Percentiles rank a stretch among this genome's conserved stretches.
Conservation (phyloP, 2,329 filamentous ascomycete genomes). For the Hypoxylon sp. region DNA sequence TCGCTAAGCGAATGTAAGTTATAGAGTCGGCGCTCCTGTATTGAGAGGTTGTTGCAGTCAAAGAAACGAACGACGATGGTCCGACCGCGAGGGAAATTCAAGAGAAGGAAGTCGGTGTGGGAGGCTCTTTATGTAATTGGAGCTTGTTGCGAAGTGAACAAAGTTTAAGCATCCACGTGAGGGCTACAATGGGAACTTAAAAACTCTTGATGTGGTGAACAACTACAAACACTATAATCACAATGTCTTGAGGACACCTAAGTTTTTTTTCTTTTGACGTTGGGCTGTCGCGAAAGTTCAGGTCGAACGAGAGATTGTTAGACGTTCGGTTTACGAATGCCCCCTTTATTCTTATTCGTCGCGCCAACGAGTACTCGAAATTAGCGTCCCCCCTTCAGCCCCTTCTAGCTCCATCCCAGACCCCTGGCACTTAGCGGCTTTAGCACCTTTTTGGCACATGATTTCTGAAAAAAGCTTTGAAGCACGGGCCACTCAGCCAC, state of each 20-base stretch:
- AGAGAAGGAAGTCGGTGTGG: conserved; percentile 26
- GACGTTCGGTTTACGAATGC: conserved; percentile 32
- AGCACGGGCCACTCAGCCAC: conserved; percentile 27
- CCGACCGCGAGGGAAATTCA: conserved; percentile 28
- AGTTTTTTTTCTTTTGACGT: conserved; percentile 15
- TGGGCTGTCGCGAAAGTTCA: conserved; percentile 27
- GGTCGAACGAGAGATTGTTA: conserved; percentile 35
- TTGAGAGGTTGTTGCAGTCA: conserved; percentile 21
- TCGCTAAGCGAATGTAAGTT: conserved; percentile 33
- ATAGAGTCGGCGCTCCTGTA: conserved; percentile 13
- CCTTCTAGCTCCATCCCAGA: conserved; percentile 19
- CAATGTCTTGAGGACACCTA: conserved; percentile 37
- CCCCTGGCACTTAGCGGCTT: conserved; percentile 26
- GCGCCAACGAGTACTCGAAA: conserved; percentile 41
- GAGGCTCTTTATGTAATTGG: conserved; percentile 8
- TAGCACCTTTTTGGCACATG: conserved; percentile 37
- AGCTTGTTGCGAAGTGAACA: conserved; percentile 24
- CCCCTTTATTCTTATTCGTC: conserved; percentile 44
- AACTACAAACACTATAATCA: neutral
- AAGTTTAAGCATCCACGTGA: conserved; percentile 6
- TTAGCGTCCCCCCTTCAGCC: conserved; percentile 29
- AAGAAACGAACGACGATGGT: conserved; percentile 37
- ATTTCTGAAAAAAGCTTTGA: conserved; percentile 22
- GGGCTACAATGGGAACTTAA: neutral
- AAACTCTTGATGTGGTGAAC: neutral